Conservation (phyloP, 768 basidiomycete species). For the Paxillus involutus region DNA sequence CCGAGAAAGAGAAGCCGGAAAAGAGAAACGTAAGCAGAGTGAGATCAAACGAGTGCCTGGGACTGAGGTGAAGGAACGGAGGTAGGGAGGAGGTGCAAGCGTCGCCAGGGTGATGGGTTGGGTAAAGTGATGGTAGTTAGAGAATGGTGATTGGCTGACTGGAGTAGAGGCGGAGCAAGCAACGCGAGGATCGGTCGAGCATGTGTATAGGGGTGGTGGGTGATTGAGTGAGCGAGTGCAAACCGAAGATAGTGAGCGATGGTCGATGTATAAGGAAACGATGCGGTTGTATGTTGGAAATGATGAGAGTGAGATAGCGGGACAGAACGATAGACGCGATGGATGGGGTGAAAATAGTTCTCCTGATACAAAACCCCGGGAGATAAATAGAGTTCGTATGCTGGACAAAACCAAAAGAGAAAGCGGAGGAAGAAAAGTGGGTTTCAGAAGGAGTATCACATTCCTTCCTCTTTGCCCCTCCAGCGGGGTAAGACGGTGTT, state of each 20-base stretch:
- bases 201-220: constrained; percentile 7
- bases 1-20: background rate
- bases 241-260: background rate
- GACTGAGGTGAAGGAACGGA: too few species aligned
- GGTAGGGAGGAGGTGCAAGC: constrained; percentile 10
- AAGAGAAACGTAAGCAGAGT: background rate
- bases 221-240: constrained; percentile 2
- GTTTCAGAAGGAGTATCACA: constrained; percentile 16
- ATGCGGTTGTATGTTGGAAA: constrained; percentile 26
- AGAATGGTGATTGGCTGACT: background rate
- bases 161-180: constrained; percentile 5
- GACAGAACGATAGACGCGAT: constrained; percentile 21
- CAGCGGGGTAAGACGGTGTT: constrained; percentile 19
- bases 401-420: constrained; percentile 20
- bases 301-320: constrained; percentile 25
- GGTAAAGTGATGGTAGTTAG: background rate
- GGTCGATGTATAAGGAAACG: constrained; percentile 22
- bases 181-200: constrained; percentile 18
- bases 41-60: background rate
- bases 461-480: constrained; percentile 15
- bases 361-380: constrained; percentile 30
- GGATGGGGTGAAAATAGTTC: constrained; percentile 24
- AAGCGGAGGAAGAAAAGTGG: constrained; percentile 12
- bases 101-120: constrained; percentile 14
- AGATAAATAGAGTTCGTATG: constrained; percentile 34